phyloP scores from a whole-genome alignment of 2,329 filamentous ascomycete genomes.

The Epichloe gansuensis region DNA sequence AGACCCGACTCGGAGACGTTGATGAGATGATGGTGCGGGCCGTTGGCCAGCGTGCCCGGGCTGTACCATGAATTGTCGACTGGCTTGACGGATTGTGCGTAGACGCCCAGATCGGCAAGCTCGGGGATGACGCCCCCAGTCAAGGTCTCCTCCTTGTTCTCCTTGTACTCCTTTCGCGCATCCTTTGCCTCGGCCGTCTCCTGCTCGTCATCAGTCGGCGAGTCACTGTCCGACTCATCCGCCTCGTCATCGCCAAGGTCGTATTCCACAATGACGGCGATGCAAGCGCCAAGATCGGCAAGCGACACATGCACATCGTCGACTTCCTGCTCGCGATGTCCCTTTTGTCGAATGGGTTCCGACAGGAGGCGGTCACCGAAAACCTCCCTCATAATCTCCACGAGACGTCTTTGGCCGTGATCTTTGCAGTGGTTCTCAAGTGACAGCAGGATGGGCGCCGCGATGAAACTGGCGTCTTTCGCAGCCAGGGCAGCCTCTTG shows the following conservation, averaged over 20 bases:
- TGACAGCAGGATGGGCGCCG: conserved; percentile 49
- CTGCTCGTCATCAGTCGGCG: conserved; percentile 20
- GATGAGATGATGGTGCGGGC: conserved; percentile 52
- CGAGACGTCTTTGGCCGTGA: conserved; percentile 47
- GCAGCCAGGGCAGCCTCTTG: conserved; percentile 35
- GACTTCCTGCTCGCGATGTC: conserved; percentile 40
- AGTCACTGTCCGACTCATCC: conserved; percentile 19
- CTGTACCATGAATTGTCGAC: conserved; percentile 53
- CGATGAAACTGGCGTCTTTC: conserved; percentile 22
- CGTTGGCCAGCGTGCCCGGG: conserved; percentile 33
- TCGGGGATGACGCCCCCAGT: conserved; percentile 46
- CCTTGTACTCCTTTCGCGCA: conserved; percentile 40
- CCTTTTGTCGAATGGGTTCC: conserved; percentile 42
- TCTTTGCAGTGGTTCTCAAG: conserved; percentile 54
- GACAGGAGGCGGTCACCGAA: conserved; percentile 48
- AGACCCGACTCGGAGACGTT: conserved; percentile 55
- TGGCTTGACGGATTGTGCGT: conserved; percentile 58
- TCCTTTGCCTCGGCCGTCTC: conserved; percentile 30
- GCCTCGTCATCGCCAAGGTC: conserved; percentile 33
- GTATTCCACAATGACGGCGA: conserved; percentile 56
- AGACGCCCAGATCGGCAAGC: conserved; percentile 52
- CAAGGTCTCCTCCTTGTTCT: conserved; percentile 38
- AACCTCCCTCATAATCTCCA: conserved; percentile 51
- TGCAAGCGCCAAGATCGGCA: conserved; percentile 46
- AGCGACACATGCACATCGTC: conserved; percentile 41